Evolutionary conservation across 2,329 filamentous ascomycete genomes (phyloP), one percentile per base, ranked within the genome.

Genomic region (Alternaria arborescens): DNA sequence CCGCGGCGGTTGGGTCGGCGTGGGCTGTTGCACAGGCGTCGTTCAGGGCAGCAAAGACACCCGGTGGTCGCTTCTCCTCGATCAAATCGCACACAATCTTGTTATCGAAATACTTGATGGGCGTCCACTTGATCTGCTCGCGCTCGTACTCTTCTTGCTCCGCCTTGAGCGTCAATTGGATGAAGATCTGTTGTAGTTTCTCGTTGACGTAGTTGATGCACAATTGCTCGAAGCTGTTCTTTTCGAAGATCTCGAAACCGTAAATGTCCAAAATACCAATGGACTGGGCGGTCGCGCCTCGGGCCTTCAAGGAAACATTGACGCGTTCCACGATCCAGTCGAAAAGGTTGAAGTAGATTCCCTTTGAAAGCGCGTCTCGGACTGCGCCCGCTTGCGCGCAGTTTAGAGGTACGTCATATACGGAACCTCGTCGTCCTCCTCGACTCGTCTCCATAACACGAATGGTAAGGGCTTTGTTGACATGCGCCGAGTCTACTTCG

Each of bases 161-260:
- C 0, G 95, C 91, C 83, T 97, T 97, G 64, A 99, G 81, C 0
- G 95, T 99, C 71, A 99, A 84, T 79, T 99, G 95, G 70, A 99
- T 99, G 77, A 99, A 99, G 73, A 99, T 98, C 76, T 99, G 95
- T 80, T 99, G 95, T 59, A 99, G 87, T 79, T 97, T 99, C 79
- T 99, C 95, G 80, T 99, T 99, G 63, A 96, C 98, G 80, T 99
- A 99, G 80, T 99, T 99, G 85, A 99, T 99, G 83, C 95, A 99
- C 6, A 99, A 86, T 79, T 99, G 95, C 78, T 99, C 95, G 73
- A 99, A 99, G 82, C 94, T 97, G 82, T 99, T 99, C 73, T 92
- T 88, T 70, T 99, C 94, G 71, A 99, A 99, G 69, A 99, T 99
- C 77, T 99, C 95, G 74, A 99, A 99, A 3, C 95, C 95, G 78